These are phyloP conservation scores for Claviceps purpurea DNA, from an alignment of 2,329 filamentous ascomycete species.

Conservation along the genomic window DNA sequence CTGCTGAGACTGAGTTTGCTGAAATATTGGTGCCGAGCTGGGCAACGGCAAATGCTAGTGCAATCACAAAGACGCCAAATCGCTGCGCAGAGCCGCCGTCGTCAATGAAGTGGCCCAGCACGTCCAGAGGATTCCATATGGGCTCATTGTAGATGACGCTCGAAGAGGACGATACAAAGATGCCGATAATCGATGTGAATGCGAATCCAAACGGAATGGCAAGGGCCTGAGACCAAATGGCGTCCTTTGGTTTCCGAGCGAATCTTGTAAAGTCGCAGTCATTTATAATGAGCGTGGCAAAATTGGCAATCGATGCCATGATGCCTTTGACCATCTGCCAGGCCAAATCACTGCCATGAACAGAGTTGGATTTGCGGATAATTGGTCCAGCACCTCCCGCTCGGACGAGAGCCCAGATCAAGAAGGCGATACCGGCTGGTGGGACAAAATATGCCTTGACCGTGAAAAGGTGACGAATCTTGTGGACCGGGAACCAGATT, in stretches of 20 bases:
- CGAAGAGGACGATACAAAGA: slow-evolving; percentile 63
- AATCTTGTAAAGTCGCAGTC: slow-evolving; percentile 81
- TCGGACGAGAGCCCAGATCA: slow-evolving; percentile 73
- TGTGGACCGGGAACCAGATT: slow-evolving; percentile 80
- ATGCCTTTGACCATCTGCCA: slow-evolving; percentile 78
- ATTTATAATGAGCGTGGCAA: slow-evolving; percentile 73
- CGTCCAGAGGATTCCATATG: slow-evolving; percentile 60
- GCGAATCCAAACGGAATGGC: slow-evolving; percentile 61
- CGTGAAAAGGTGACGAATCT: slow-evolving; percentile 81
- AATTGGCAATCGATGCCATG: slow-evolving; percentile 84
- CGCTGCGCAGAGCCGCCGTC: slow-evolving; percentile 55
- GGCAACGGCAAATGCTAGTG: slow-evolving; percentile 58
- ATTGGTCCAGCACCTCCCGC: slow-evolving; percentile 78
- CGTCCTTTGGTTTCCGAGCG: slow-evolving; percentile 59
- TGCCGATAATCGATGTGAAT: slow-evolving; percentile 73
- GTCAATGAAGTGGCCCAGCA: slow-evolving; percentile 54
- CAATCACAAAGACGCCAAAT: slow-evolving; percentile 64
- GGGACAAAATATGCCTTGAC: slow-evolving; percentile 80
- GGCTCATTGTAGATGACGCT: slow-evolving; percentile 51
- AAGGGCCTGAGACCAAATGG: slow-evolving; percentile 67
- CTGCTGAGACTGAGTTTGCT: slow-evolving; percentile 72
- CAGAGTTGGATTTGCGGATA: slow-evolving; percentile 50
- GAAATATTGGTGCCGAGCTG: slow-evolving; percentile 81
- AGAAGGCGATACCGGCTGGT: slow-evolving; percentile 68
- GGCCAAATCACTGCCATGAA: slow-evolving; percentile 54